Percentiles rank a stretch among this genome's conserved stretches.
phyloP scores from a whole-genome alignment of 1,284 basidiomycete species.

The Veloporphyrellus conicus region DNA sequence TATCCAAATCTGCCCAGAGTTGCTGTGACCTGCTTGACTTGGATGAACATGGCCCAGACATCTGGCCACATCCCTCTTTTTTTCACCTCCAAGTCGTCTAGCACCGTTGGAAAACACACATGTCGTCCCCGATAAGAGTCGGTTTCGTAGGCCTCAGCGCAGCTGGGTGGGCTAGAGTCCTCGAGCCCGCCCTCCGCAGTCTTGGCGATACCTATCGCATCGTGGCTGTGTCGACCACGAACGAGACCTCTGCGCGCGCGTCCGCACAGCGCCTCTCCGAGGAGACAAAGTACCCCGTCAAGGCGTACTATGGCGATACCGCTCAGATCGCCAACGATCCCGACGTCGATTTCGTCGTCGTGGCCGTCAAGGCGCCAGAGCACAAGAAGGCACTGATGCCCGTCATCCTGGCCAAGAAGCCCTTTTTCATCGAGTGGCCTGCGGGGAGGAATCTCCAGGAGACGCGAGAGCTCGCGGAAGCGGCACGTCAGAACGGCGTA shows the following conservation, averaged over 20 bases:
- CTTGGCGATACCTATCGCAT: conserved; percentile 14
- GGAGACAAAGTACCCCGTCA: conserved; percentile 9
- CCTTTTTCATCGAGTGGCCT: conserved; percentile 17
- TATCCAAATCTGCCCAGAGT: too few relatives aligned
- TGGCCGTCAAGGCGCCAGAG: conserved; percentile 13
- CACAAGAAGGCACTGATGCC: conserved; percentile 13
- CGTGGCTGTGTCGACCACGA: conserved; percentile 16
- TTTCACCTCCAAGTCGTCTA: not conserved
- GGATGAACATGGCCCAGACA: not conserved
- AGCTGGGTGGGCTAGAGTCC: conserved; percentile 9
- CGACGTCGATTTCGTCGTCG: conserved; percentile 14
- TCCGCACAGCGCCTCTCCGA: conserved; percentile 11
- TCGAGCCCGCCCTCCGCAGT: conserved; percentile 10
- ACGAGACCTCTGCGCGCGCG: conserved; percentile 10
- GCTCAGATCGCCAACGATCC: conserved; percentile 15
- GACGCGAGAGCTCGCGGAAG: conserved; percentile 12
- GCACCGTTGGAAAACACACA: not conserved
- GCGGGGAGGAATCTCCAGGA: conserved; percentile 9
- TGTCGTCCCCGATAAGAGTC: conserved; percentile 8
- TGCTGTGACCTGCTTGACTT: too few relatives aligned
- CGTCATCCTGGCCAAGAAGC: conserved; percentile 15
- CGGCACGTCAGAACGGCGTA: conserved; percentile 10
- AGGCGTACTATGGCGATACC: conserved; percentile 15
- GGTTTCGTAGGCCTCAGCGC: conserved; percentile 15
- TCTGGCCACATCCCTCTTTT: not conserved